Percentiles rank a stretch among this genome's conserved stretches.
Conservation (phyloP, 1,284 basidiomycete genomes). For the Puccinia horiana region DNA sequence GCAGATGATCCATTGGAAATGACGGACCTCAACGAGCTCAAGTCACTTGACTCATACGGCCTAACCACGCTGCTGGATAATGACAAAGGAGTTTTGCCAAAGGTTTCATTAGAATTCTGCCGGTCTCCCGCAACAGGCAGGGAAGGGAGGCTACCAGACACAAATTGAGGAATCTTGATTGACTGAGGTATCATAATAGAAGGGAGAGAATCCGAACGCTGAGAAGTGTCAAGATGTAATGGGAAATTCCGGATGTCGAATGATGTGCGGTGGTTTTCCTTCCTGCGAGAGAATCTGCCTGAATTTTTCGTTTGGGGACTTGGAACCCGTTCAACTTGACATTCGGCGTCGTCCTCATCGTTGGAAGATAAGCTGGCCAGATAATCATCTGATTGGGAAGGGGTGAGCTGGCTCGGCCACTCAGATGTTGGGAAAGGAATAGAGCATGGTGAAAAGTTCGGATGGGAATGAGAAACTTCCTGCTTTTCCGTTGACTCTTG, state of each 20-base stretch:
- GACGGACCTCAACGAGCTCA: slow-evolving; percentile 7
- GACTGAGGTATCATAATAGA: slow-evolving; percentile 18
- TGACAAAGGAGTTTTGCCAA: neutral
- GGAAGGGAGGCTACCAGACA: neutral
- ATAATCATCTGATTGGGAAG: neutral
- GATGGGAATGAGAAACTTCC: neutral
- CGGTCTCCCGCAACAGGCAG: neutral
- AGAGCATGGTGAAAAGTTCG: neutral
- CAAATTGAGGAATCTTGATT: slow-evolving; percentile 33
- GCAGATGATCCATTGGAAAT: slow-evolving; percentile 20
- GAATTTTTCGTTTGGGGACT: neutral
- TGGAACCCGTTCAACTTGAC: neutral
- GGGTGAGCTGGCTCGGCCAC: neutral
- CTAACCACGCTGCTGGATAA: neutral
- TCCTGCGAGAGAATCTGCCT: neutral
- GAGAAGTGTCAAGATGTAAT: slow-evolving; percentile 30
- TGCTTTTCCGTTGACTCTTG: slow-evolving; percentile 1
- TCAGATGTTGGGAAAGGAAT: slow-evolving; percentile 30
- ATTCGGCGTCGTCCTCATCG: neutral
- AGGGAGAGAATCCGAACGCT: neutral
- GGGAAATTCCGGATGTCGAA: slow-evolving; percentile 47
- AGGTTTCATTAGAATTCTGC: neutral
- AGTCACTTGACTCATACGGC: slow-evolving; percentile 14
- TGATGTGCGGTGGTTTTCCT: neutral
- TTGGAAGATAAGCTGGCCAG: neutral